Evolutionary conservation across 371 early-diverging fungal genomes (phyloP).

Genomic region (Funneliformis caledonium): DNA sequence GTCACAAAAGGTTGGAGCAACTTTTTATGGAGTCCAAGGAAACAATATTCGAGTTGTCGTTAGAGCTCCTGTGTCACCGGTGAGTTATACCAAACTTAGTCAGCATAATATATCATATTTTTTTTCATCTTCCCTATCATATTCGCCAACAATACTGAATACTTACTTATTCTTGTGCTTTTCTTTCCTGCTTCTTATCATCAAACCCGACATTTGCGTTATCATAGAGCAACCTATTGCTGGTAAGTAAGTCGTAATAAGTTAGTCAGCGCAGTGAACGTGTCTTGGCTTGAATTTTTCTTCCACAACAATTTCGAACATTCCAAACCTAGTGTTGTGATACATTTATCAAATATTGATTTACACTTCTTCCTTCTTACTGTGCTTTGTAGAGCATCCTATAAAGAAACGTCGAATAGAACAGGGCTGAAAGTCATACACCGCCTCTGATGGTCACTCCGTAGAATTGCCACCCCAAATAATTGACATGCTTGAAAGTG

Average conservation of each 20-base stretch:
- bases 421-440: slow-evolving; percentile 39
- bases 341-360: slow-evolving; percentile 27
- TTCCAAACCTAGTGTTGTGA: slow-evolving; percentile 4
- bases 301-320: not conserved
- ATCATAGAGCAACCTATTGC: not conserved
- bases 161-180: slow-evolving; percentile 7
- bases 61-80: not conserved
- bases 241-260: not conserved
- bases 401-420: slow-evolving; percentile 34
- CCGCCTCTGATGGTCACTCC: slow-evolving; percentile 26
- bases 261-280: not conserved
- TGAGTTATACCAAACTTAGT: not conserved
- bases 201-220: slow-evolving; percentile 8
- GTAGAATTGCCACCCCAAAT: slow-evolving; percentile 31
- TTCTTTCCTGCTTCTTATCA: slow-evolving; percentile 7
- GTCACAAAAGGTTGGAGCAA: no score
- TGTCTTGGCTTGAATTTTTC: not conserved
- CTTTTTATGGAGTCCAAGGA: no score
- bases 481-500: slow-evolving; percentile 32
- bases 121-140: not conserved
- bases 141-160: not conserved
- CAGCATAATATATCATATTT: not conserved
- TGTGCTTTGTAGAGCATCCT: slow-evolving; percentile 26
- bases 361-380: slow-evolving; percentile 16
- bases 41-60: no score